Conservation (phyloP, 208 protist genomes). For the Wallacemonas rigidus region DNA sequence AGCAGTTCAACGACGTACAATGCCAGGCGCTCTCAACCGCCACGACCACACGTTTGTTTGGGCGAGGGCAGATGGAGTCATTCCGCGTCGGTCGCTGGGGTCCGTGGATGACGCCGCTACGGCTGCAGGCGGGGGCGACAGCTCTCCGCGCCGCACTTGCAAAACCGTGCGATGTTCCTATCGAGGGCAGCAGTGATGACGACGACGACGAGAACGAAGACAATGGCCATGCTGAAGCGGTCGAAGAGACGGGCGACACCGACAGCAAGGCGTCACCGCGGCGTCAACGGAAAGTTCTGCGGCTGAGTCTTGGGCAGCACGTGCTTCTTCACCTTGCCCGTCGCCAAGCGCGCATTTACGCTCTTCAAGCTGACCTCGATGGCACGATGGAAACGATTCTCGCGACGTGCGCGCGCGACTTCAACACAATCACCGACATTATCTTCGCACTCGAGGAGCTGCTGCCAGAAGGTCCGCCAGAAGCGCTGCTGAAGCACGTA, state of each 20-base stretch:
- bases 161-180: neutral
- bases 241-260: too few relatives aligned
- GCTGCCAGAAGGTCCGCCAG: conserved; percentile 31
- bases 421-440: conserved; percentile 74
- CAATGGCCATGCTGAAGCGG: neutral
- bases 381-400: conserved; percentile 66
- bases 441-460: conserved; percentile 51
- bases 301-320: conserved; percentile 56
- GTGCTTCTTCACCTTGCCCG: conserved; percentile 76
- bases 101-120: conserved; percentile 23
- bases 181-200: conserved; percentile 23
- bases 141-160: neutral
- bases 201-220: conserved; percentile 14
- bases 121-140: neutral
- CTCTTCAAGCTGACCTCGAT: conserved; percentile 70
- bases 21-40: conserved; percentile 38
- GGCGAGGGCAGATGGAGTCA: conserved; percentile 61
- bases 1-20: conserved; percentile 67
- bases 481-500: conserved; percentile 29
- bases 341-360: conserved; percentile 61
- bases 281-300: neutral
- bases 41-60: conserved; percentile 54
- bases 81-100: conserved; percentile 67
- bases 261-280: too few relatives aligned
- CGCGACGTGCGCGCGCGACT: conserved; percentile 59